These are phyloP conservation scores for Glebionis coronaria DNA, from an alignment of 129 eudicot species.

Conservation along the genomic window DNA sequence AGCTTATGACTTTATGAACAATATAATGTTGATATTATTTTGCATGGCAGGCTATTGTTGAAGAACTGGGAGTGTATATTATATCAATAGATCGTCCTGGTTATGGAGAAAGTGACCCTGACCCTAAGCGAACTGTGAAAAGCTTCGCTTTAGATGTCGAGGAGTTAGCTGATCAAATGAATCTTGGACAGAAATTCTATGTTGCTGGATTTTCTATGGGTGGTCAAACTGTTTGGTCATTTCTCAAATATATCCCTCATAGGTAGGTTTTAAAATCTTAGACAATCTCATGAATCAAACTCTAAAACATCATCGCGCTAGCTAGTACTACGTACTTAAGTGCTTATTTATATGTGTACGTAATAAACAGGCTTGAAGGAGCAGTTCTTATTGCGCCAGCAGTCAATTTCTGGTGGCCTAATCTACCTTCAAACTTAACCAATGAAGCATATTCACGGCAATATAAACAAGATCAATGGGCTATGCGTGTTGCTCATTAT, in stretches of 20 bases:
- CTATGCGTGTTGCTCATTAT: constrained; percentile 61
- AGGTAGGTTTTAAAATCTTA: too few species aligned
- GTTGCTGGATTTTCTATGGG: constrained; percentile 70
- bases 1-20: too few species aligned
- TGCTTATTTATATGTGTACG: too few species aligned
- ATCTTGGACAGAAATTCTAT: constrained; percentile 62
- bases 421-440: constrained; percentile 56
- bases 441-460: constrained; percentile 44
- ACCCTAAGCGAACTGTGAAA: constrained; percentile 49
- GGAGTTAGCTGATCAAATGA: constrained; percentile 72
- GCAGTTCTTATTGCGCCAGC: constrained; percentile 66
- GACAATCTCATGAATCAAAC: too few species aligned
- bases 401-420: constrained; percentile 74
- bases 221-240: constrained; percentile 53
- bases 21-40: neutral
- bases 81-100: constrained; percentile 75
- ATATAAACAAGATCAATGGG: constrained; percentile 59
- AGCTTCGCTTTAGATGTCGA: constrained; percentile 59
- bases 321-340: too few species aligned
- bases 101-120: constrained; percentile 81
- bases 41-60: constrained; percentile 46
- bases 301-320: too few species aligned
- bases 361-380: constrained; percentile 52
- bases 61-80: constrained; percentile 54
- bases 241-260: constrained; percentile 44